phyloP scores from a whole-genome alignment of 2,329 filamentous ascomycete species.

The Aspergillus oerlinghausenensis region DNA sequence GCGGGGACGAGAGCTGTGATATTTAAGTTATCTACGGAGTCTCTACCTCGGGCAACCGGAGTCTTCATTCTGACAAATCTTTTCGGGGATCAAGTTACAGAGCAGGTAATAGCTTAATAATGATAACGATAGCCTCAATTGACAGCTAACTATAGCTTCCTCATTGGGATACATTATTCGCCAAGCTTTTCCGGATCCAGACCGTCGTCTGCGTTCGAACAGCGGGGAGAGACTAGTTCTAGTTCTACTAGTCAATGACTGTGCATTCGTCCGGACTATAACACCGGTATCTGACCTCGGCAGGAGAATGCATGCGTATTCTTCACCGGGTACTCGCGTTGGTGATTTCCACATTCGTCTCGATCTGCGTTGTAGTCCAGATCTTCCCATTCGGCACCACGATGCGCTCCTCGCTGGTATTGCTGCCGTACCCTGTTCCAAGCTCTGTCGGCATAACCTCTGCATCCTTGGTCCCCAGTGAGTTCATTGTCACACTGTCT shows the following conservation, averaged over 20 bases:
- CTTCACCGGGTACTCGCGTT: neutral
- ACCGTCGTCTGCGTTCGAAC: neutral
- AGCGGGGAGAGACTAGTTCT: neutral
- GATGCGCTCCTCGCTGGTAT: constrained; percentile 27
- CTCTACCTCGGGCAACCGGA: neutral
- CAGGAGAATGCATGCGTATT: no score
- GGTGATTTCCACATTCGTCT: constrained; percentile 26
- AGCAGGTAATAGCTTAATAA: no score
- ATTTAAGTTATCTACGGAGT: neutral
- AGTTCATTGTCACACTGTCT: constrained; percentile 16
- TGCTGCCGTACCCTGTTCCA: constrained; percentile 9
- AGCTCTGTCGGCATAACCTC: constrained; percentile 19
- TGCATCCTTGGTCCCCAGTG: constrained; percentile 8
- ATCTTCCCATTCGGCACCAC: constrained; percentile 29
- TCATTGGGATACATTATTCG: neutral
- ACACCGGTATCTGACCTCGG: no score
- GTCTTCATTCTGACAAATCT: neutral
- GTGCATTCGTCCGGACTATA: no score
- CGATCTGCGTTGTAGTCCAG: constrained; percentile 27
- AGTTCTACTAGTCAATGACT: no score
- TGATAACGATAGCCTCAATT: no score
- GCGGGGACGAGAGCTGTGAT: neutral
- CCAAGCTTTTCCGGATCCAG: neutral
- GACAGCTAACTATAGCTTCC: neutral
- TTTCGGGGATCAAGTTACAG: no score